Evolutionary conservation across 495 filamentous ascomycete species (phyloP).

Genomic region (Trichoderma reesei): DNA sequence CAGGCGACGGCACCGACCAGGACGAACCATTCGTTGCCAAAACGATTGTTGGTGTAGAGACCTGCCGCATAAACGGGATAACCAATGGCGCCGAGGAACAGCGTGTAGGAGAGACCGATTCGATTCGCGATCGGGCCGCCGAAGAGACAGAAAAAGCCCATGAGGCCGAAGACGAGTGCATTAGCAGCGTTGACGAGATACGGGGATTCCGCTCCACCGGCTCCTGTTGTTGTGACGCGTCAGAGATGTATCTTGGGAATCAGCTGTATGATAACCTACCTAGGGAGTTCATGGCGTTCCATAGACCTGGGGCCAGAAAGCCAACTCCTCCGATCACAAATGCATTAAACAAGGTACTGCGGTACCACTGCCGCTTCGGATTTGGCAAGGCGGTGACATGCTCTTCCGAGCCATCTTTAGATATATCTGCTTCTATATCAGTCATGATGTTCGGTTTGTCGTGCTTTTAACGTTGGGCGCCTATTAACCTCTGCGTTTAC

Average conservation of each 20-base stretch:
- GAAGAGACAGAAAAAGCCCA: constrained; percentile 40
- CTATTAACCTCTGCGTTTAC: neutral
- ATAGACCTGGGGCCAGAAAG: constrained; percentile 34
- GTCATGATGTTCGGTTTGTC: neutral
- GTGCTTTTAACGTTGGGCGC: neutral
- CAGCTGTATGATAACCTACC: constrained; percentile 37
- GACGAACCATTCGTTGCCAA: constrained; percentile 39
- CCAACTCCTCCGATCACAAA: constrained; percentile 17
- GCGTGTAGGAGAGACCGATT: constrained; percentile 34
- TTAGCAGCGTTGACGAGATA: constrained; percentile 42
- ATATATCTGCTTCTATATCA: neutral
- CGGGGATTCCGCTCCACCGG: constrained; percentile 13
- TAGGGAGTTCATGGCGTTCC: constrained; percentile 40
- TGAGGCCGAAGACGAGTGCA: constrained; percentile 31
- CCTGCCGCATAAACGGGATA: constrained; percentile 40
- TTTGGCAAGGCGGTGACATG: neutral
- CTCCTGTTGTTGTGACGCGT: neutral
- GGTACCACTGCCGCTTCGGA: constrained; percentile 7
- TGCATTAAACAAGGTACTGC: constrained; percentile 19
- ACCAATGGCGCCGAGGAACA: constrained; percentile 37
- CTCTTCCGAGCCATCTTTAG: neutral
- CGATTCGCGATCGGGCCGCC: constrained; percentile 34
- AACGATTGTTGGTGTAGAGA: constrained; percentile 41
- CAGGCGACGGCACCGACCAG: constrained; percentile 38
- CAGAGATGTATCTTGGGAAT: constrained; percentile 13